Evolutionary conservation across 2,329 filamentous ascomycete species (phyloP), one percentile per base, ranked within the genome.

Genomic region (Graphilbum sp.): DNA sequence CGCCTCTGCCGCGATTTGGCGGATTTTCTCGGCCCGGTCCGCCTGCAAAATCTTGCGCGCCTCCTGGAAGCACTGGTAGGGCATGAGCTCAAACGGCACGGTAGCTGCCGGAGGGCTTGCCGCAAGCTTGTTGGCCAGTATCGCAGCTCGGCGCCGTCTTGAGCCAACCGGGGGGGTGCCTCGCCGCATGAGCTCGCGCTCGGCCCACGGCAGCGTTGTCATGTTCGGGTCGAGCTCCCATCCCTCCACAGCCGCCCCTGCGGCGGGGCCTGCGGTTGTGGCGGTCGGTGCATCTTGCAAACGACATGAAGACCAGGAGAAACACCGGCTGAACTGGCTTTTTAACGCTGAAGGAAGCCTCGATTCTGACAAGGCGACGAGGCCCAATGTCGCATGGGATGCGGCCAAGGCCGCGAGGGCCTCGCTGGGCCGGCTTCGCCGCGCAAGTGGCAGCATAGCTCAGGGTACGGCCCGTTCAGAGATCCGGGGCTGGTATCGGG

Each of bases 51-150:
- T 61, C 55, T 85, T 83, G 45, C 87, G 75, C 31, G 90, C 90
- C 62, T 95, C 87, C 61, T 98, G 90, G 64, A 96, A 98, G 60
- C 84, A 90, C 67, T 96, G 88, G 62, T 92, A 98, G 16, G 90
- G 90, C 47, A 98, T 65, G 54, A 88, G 81, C 63, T 94, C 85
- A 54, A 98, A 95, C 20, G 87, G 85, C 36, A 94, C 63, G 50
- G 79, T 70, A 44, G 68, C 61, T 29, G 63, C 70, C 72, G 51
- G 6, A 16, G 11, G 8, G 27, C 15, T 3, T 12, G 27, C 27
- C 27, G 21, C 6, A 29, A 29, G 5, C n/a, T 7, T 32, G 7
- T 34, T 24, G 20, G 38, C 32, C 34, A 68, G 74, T 43, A 87
- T 57, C 21, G 81, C 81, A 21, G 75, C 72, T 54, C 88, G 79